Base-by-base conservation (phyloP, 352 stramenopile genomes). In the Pilasporangium apinafurcum region DNA sequence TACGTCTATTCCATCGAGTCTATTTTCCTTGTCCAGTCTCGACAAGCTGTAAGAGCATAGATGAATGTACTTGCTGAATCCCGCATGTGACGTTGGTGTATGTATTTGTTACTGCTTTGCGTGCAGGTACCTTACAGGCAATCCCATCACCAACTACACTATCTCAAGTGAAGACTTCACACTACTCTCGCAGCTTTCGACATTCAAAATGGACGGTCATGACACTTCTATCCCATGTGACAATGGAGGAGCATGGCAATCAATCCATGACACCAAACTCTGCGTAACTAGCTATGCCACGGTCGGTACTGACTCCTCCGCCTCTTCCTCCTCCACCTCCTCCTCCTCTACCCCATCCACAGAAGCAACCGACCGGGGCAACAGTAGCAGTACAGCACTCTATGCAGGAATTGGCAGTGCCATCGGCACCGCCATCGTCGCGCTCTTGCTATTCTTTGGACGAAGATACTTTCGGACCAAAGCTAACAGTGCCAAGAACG, bases 111-210 rank as follows among this genome's bases (percentile, higher is more conserved):
- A n/a, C n/a, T n/a, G n/a, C n/a, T n/a, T n/a, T n/a, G n/a, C n/a
- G 27, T 26, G 7, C 17, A 48, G 40, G 17, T 21, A 48, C 17
- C 18, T 48, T 20, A 20, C 4, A 14, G 10, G 25, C 35, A 36
- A 42, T n/a, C 51, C 51, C 3, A 50, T 59, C 26, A 38, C 37
- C 14, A 59, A 59, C 8, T 36, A 37, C 18, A 53, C 35, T n/a
- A 28, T 59, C 37, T 42, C 29, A 14, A 22, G 27, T 18, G 37
- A 48, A 4, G 17, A 48, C 25, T 59, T 59, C 20, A 18, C 28
- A 2, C 26, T 28, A 20, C 43, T 59, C 27, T 12, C 30, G 2
- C 25, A 41, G 17, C 44, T 59, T 22, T 26, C 36, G n/a, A 37
- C 18, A 3, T 53, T 59, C 16, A 10, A 34, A 12, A 24, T 49